Evolutionary conservation across 495 filamentous ascomycete species (phyloP), one percentile per base, ranked within the genome.

Genomic region (Penicillium macrosclerotiorum): DNA sequence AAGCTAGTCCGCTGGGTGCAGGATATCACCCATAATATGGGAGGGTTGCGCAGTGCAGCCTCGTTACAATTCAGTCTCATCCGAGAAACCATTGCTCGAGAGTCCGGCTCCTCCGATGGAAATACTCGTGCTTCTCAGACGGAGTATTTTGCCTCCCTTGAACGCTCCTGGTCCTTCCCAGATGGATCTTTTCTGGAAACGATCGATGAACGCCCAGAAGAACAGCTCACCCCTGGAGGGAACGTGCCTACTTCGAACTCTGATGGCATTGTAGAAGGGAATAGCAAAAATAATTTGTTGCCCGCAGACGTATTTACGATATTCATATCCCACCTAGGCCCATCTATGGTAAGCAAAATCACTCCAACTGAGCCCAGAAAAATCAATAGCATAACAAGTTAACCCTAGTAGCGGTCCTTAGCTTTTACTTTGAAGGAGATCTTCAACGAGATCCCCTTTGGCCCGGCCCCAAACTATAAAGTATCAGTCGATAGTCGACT

Each of bases 351-450:
- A 76, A 60, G 57, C 23, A 4, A 3, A 14, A 9, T 36, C 14
- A n/a, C 16, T 11, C 22, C 4, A 20, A 17, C 36, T 11, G 2
- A 12, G 17, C 11, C 29, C 5, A 5, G 16, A 22, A 19, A 17
- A 2, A n/a, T n/a, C n/a, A 8, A 3, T 22, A 37, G 13, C 25
- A 36, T 14, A 2, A 12, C 23, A 36, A 51, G 32, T 62, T 71
- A 40, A 67, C 31, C 14, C 0, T 33, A 22, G 45, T 26, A 83
- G 76, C 93, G 94, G 62, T 95, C 91, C 0, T 74, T 98, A 23
- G 90, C 90, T 8, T 90, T 86, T 45, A 98, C 93, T 0, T 74
- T 97, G 25, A 86, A 86, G 25, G 84, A 91, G 48, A 89, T 95
- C 17, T 81, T 98, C 9, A 83, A 89, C 18, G 89, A 95, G 31